Percentiles rank a stretch among this genome's conserved stretches.
Evolutionary conservation across 75 land plant species (phyloP).

Genomic region (Cryptomeria japonica): DNA sequence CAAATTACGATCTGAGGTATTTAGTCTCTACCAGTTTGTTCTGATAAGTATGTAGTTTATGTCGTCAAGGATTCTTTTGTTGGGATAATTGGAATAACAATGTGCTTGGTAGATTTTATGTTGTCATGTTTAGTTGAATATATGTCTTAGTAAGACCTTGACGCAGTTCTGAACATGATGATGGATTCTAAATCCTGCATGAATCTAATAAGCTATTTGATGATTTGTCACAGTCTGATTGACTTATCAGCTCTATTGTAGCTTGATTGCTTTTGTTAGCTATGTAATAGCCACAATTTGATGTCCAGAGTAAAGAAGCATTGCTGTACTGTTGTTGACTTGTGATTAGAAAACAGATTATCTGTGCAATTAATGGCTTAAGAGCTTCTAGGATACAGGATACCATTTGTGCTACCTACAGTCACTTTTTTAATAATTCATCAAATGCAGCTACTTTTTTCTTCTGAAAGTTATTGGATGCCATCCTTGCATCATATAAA

Average conservation of each 20-base stretch:
- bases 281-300: neutral
- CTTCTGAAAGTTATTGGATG: neutral
- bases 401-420: neutral
- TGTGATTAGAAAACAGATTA: neutral
- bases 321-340: neutral
- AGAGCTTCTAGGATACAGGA: neutral
- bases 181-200: neutral
- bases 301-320: neutral
- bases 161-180: neutral
- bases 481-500: neutral
- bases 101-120: neutral
- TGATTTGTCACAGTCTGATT: neutral
- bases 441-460: neutral
- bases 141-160: neutral
- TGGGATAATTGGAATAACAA: neutral
- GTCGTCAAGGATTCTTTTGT: neutral
- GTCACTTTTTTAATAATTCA: too few species aligned
- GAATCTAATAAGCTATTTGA: neutral
- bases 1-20: constrained; percentile 46
- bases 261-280: neutral
- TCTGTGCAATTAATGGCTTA: neutral
- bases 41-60: neutral
- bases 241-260: neutral
- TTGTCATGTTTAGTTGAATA: neutral
- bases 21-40: neutral